These are phyloP conservation scores for Candida frijolesensis DNA, from an alignment of 1,139 yeast species.

Conservation along the genomic window DNA sequence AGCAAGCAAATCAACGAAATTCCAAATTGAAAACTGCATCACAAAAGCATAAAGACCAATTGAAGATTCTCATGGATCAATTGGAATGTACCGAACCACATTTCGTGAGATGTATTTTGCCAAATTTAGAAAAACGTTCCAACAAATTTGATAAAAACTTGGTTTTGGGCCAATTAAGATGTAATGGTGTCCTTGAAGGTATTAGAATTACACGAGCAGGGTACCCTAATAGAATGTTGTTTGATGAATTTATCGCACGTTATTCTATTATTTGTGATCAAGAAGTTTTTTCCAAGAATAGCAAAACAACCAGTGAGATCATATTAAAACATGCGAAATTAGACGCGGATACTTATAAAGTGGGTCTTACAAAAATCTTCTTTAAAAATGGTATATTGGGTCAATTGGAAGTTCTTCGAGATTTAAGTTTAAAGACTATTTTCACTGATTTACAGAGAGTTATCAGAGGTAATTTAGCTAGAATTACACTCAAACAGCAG, in stretches of 20 bases:
- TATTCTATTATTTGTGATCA: constrained; percentile 64
- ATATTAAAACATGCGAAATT: constrained; percentile 63
- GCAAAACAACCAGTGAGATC: constrained; percentile 67
- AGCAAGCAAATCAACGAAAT: constrained; percentile 10
- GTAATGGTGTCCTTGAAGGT: constrained; percentile 98
- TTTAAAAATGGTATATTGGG: constrained; percentile 96
- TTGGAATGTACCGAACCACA: constrained; percentile 88
- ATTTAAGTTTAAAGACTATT: constrained; percentile 57
- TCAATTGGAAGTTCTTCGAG: constrained; percentile 77
- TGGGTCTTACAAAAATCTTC: constrained; percentile 85
- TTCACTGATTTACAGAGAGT: constrained; percentile 68
- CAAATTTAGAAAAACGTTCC: constrained; percentile 77
- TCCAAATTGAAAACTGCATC: constrained; percentile 76
- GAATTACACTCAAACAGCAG: constrained; percentile 52
- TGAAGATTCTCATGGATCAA: constrained; percentile 70
- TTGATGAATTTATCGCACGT: constrained; percentile 75
- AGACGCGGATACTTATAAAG: constrained; percentile 67
- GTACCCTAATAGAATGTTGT: constrained; percentile 88
- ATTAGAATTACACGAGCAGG: constrained; percentile 97
- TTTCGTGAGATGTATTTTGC: constrained; percentile 93
- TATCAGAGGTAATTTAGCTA: constrained; percentile 62
- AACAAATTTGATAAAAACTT: constrained; percentile 71
- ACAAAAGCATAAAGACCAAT: constrained; percentile 82
- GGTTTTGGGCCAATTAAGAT: constrained; percentile 86
- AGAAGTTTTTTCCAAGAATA: constrained; percentile 49